phyloP scores from a whole-genome alignment of 441 rosid genomes.

The Erodium texanum region DNA sequence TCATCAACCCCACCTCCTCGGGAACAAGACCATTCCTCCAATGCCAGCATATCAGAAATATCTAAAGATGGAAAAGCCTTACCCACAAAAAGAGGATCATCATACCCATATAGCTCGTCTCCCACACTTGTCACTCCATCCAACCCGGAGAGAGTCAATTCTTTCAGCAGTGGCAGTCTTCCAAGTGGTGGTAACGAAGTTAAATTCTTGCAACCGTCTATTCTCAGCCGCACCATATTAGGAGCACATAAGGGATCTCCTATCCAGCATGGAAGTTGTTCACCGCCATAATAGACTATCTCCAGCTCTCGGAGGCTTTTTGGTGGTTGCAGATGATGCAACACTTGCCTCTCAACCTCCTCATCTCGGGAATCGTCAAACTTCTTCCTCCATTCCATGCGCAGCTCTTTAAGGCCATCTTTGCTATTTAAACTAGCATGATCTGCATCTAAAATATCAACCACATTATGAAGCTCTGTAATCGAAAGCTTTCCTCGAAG shows the following conservation, averaged over 20 bases:
- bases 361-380: too few species aligned
- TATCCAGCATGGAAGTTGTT: not conserved
- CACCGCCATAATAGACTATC: not conserved
- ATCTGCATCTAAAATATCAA: too few species aligned
- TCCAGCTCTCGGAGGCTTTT: not conserved
- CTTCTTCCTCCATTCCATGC: too few species aligned
- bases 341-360: too few species aligned
- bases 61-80: not conserved
- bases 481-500: too few species aligned
- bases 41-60: too few species aligned
- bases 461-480: too few species aligned
- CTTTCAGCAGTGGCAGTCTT: not conserved
- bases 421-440: too few species aligned
- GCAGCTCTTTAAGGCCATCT: too few species aligned
- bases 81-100: not conserved
- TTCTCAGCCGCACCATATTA: not conserved
- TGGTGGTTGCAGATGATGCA: constrained; percentile 10
- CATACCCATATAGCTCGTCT: not conserved
- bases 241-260: not conserved
- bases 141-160: not conserved
- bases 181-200: not conserved
- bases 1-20: too few species aligned
- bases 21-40: too few species aligned
- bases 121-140: not conserved
- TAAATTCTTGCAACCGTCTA: too few species aligned